Percentiles rank a stretch among this genome's conserved stretches.
These are phyloP conservation scores for Candida pseudofarinosa DNA, from an alignment of 805 yeast species.

Conservation along the genomic window DNA sequence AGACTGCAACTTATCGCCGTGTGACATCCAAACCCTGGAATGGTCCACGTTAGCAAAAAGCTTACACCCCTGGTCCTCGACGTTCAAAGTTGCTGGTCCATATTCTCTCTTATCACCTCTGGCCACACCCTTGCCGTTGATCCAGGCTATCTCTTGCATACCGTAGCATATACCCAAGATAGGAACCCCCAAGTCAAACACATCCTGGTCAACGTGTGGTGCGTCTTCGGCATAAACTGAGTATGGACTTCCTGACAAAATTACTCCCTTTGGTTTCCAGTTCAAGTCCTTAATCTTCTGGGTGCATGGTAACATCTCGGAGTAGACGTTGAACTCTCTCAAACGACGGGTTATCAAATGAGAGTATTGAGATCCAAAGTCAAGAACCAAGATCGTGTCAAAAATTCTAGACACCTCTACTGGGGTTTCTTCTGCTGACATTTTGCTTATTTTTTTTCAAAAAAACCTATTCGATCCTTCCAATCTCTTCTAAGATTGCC, in stretches of 20 bases:
- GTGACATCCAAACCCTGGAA: conserved; percentile 99
- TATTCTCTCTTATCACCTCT: conserved; percentile 97
- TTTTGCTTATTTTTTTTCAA: neutral
- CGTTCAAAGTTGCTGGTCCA: conserved; percentile 89
- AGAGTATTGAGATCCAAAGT: conserved; percentile 97
- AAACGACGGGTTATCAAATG: conserved; percentile 95
- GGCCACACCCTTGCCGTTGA: conserved; percentile 88
- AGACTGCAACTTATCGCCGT: conserved; percentile 91
- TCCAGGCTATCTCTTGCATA: conserved; percentile 99
- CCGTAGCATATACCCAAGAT: conserved; percentile 98
- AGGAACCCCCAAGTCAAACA: conserved; percentile 88
- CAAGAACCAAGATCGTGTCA: conserved; percentile 95
- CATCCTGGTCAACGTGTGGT: conserved; percentile 95
- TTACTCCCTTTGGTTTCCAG: conserved; percentile 96
- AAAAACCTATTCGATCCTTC: neutral
- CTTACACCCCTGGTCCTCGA: conserved; percentile 61
- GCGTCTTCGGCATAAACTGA: conserved; percentile 94
- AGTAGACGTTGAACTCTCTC: conserved; percentile 96
- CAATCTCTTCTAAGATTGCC: neutral
- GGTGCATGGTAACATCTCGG: conserved; percentile 99
- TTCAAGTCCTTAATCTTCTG: conserved; percentile 89
- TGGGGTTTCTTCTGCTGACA: conserved; percentile 28
- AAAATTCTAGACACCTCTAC: conserved; percentile 79
- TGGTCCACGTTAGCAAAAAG: conserved; percentile 87
- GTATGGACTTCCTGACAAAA: conserved; percentile 96